Conservation (phyloP, 192 early-diverging fungal genomes). For the Podila horticola region DNA sequence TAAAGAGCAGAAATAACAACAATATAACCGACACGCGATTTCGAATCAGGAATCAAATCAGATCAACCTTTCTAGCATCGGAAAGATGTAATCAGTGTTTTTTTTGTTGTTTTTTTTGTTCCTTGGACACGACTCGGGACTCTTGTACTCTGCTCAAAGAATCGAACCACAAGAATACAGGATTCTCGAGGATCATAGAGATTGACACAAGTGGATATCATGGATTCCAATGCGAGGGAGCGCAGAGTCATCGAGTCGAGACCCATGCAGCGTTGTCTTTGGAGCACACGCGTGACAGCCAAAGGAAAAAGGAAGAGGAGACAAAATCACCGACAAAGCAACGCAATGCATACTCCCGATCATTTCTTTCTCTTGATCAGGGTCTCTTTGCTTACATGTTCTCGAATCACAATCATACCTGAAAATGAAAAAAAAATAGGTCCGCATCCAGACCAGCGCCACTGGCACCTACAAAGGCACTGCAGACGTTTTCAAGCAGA, state of each 20-base stretch:
- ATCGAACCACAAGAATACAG: too few relatives aligned
- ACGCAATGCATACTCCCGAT: not conserved
- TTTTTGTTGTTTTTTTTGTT: too few relatives aligned
- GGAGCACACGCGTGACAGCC: not conserved
- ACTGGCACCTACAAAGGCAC: slow-evolving; percentile 83
- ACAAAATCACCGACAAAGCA: not conserved
- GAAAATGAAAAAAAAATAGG: slow-evolving; percentile 47
- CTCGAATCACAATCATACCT: not conserved
- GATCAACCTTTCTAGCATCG: not conserved
- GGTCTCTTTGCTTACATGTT: not conserved
- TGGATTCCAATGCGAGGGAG: too few relatives aligned
- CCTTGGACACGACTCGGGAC: too few relatives aligned
- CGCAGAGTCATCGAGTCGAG: too few relatives aligned
- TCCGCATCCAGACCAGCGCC: slow-evolving; percentile 93
- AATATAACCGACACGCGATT: not conserved
- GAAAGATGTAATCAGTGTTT: too few relatives aligned
- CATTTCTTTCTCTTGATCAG: not conserved
- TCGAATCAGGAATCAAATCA: not conserved
- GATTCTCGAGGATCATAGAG: too few relatives aligned
- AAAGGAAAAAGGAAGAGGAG: not conserved
- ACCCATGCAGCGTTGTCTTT: too few relatives aligned
- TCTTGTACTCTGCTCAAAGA: too few relatives aligned
- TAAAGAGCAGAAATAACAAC: slow-evolving; percentile 20
- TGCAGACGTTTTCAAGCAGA: slow-evolving; percentile 92
- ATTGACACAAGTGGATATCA: too few relatives aligned